phyloP scores from a whole-genome alignment of 768 basidiomycete genomes.

The Phanerodontia chrysosporium region DNA sequence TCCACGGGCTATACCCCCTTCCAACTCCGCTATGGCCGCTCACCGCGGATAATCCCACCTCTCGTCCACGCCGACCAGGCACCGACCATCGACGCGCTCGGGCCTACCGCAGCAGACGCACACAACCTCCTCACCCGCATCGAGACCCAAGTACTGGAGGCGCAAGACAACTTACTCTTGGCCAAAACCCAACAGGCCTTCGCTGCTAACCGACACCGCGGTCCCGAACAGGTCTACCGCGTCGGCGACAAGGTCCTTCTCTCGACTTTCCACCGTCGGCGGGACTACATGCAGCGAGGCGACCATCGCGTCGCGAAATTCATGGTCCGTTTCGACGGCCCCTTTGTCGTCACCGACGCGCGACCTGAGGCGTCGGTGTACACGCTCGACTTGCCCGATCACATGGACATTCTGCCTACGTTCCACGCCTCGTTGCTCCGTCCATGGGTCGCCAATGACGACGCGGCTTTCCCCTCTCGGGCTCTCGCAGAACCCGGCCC shows the following conservation, averaged over 20 bases:
- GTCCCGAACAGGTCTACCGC: constrained; percentile 18
- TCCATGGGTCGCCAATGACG: constrained; percentile 31
- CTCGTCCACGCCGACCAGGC: background rate
- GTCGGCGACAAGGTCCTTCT: constrained; percentile 34
- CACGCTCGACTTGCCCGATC: constrained; percentile 18
- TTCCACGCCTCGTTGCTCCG: constrained; percentile 33
- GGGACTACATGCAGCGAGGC: constrained; percentile 23
- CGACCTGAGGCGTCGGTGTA: constrained; percentile 14
- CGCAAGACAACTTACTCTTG: constrained; percentile 30
- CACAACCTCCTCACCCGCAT: constrained; percentile 4
- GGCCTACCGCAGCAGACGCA: too few relatives aligned
- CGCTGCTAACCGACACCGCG: constrained; percentile 25
- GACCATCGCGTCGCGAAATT: constrained; percentile 35
- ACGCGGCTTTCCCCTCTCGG: constrained; percentile 31
- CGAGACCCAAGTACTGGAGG: constrained; percentile 20
- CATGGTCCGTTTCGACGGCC: constrained; percentile 33
- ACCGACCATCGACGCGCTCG: too few relatives aligned
- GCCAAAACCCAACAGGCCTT: constrained; percentile 25
- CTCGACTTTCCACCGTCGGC: constrained; percentile 24
- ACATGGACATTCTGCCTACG: constrained; percentile 19
- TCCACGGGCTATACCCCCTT: constrained; percentile 22
- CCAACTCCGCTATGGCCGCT: constrained; percentile 16
- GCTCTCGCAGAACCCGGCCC: constrained; percentile 22
- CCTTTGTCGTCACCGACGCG: constrained; percentile 16
- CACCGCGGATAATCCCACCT: constrained; percentile 17